These are phyloP conservation scores for Backusella mclennaniae DNA, from an alignment of 192 early-diverging fungal species.

Conservation along the genomic window DNA sequence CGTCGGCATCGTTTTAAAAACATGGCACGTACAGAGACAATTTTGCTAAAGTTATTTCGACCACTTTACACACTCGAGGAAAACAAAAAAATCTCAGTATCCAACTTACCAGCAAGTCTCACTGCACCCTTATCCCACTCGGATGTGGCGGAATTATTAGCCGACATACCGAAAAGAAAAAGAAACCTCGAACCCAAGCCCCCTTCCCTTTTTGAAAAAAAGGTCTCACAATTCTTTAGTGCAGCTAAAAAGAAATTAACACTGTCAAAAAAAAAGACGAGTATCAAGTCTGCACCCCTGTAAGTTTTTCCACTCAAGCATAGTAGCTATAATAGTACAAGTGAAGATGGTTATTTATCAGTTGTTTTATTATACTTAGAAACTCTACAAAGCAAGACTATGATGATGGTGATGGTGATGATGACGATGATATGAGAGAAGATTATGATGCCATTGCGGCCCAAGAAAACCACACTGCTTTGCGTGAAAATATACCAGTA, in stretches of 20 bases:
- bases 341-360: neutral
- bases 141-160: neutral
- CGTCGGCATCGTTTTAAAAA: slow-evolving; percentile 5
- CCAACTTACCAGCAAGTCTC: neutral
- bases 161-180: neutral
- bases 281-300: neutral
- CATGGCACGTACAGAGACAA: neutral
- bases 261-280: neutral
- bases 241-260: neutral
- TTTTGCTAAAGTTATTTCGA: slow-evolving; percentile 4
- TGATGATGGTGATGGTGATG: slow-evolving; percentile 18
- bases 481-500: neutral
- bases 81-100: neutral
- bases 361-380: neutral
- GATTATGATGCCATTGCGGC: slow-evolving; percentile 32
- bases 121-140: neutral
- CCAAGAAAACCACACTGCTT: slow-evolving; percentile 26
- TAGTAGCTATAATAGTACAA: neutral
- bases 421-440: slow-evolving; percentile 18
- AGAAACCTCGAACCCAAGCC: neutral
- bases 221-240: neutral
- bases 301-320: neutral
- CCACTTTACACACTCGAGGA: neutral
- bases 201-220: slow-evolving; percentile 1
- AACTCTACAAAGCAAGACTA: neutral